Base-by-base conservation (phyloP, 208 protist species). In the Trypanosoma mega region DNA sequence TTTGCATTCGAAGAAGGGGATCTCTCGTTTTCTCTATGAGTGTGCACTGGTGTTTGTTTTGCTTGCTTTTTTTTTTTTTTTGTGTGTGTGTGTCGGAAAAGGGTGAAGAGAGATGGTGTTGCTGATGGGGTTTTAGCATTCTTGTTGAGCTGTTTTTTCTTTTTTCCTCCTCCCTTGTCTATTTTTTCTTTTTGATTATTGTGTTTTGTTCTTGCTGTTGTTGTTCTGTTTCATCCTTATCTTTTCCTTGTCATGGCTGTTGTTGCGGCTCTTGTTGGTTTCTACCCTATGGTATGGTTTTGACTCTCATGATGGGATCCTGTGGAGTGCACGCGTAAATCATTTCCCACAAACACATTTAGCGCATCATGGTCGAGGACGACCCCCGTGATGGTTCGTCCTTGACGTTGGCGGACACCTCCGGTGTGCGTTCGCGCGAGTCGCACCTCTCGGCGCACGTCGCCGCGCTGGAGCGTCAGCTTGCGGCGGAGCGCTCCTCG, bases 391-490 rank as follows among this genome's bases (percentile, higher is more conserved):
- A n/a, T n/a, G n/a, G n/a, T n/a, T n/a, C n/a, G n/a, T n/a, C n/a
- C n/a, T n/a, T n/a, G n/a, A n/a, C n/a, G n/a, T n/a, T n/a, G n/a
- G n/a, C n/a, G n/a, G n/a, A n/a, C n/a, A n/a, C 31, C 52, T 73
- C 33, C 60, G 63, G 5, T 29, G n/a, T 75, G 18, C 53, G 55
- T 39, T 44, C 63, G 18, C 41, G 61, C 26, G 44, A 65, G 2
- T 52, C 50, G 24, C 56, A 68, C 23, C 31, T 65, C 7, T 51
- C 65, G 29, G 75, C 78, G 33, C 62, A 82, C 44, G 52, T 79
- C 3, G 66, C 70, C 16, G 64, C 65, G 27, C 49, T 72, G 36
- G 60, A 63, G 37, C 68, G 66, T 4, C 55, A 82, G 41, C 24
- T 76, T 18, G 27, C 50, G 2, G 60, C 45, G 8, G 53, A 76